Base-by-base conservation (phyloP, 306 rosid genomes). In the Lathyrus tuberosus region DNA sequence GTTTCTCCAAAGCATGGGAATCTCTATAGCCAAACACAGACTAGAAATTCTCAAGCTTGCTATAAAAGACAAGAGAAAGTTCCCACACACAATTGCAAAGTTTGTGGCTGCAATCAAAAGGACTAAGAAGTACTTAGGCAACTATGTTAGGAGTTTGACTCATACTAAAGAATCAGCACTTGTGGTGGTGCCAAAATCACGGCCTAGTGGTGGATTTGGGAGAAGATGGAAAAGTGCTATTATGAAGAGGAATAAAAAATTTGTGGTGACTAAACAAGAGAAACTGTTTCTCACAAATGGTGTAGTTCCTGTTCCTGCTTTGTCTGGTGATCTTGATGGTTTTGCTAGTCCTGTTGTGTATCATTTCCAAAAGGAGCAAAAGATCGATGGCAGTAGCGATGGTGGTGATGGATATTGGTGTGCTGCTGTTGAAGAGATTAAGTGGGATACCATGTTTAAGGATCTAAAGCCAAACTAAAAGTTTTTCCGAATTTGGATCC, bases 1-100 rank as follows among this genome's bases (percentile, higher is more conserved):
- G 75, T 91, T 91, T 52, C 97, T 94, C 11, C 97, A 84, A 48
- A 94, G 97, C 89, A 86, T 94, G 92, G 99, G 97, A 4, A 91
- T 94, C 76, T 85, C 96, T 82, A 84, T 87, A 68, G 97, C 95
- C 72, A 94, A 94, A 67, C 99, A 94, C 75, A 85, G 99, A 73
- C 84, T 91, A 12, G 95, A 94, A 72, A 94, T 94, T 60, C 87
- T 94, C 77, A 94, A 94, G 86, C 82, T 85, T 10, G 86, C 89
- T 0, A 80, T 73, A 54, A 85, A 78, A 43, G 84, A 81, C 11
- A 86, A 47, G 67, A 79, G 80, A 8, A 58, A 65, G 57, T 33
- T 65, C 2, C 82, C 83, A 3, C 75, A 73, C 0, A 46, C 89
- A 31, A 62, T 91, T 52, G 47, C 84, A 17, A 83, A 83, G 74